A percentile compares a stretch with the other conserved stretches of the same genome.
Conservation (phyloP, 2,329 filamentous ascomycete genomes). For the Fusarium sp. region DNA sequence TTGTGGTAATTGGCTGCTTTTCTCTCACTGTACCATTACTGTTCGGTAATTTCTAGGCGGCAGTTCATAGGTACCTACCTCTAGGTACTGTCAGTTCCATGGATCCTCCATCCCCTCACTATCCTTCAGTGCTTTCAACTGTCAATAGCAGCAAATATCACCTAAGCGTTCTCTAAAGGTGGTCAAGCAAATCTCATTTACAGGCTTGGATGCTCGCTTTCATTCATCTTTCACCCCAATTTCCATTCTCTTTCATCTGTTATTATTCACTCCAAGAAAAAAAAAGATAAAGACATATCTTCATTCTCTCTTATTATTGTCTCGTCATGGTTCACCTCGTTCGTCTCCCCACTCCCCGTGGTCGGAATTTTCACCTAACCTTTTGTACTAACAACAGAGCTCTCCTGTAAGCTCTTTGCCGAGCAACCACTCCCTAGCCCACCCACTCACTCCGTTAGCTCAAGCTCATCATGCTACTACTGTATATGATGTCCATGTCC, state of each 20-base stretch:
- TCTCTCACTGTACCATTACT: neutral
- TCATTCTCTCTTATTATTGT: neutral
- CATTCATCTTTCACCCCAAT: too few species aligned
- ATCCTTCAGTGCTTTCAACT: slow-evolving; percentile 17
- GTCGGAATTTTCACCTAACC: slow-evolving; percentile 1
- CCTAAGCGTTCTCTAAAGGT: neutral
- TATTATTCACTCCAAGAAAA: neutral
- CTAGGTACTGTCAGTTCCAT: slow-evolving; percentile 1
- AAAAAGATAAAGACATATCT: too few species aligned
- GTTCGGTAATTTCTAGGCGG: slow-evolving; percentile 10
- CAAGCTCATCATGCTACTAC: slow-evolving; percentile 11
- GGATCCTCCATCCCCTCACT: neutral
- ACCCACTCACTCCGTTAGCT: slow-evolving; percentile 18
- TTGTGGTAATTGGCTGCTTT: neutral
- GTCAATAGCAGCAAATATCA: slow-evolving; percentile 9
- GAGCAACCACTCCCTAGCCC: slow-evolving; percentile 19
- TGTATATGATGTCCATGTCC: neutral
- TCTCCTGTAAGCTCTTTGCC: slow-evolving; percentile 9
- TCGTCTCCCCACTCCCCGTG: neutral
- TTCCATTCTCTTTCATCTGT: slow-evolving; percentile 10
- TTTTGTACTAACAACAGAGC: slow-evolving; percentile 5
- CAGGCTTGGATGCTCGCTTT: neutral
- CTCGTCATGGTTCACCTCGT: neutral
- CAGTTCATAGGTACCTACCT: too few species aligned
- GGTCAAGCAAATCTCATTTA: slow-evolving; percentile 14